Conservation (phyloP, 2,329 filamentous ascomycete species). For the Drechslerella dactyloides region DNA sequence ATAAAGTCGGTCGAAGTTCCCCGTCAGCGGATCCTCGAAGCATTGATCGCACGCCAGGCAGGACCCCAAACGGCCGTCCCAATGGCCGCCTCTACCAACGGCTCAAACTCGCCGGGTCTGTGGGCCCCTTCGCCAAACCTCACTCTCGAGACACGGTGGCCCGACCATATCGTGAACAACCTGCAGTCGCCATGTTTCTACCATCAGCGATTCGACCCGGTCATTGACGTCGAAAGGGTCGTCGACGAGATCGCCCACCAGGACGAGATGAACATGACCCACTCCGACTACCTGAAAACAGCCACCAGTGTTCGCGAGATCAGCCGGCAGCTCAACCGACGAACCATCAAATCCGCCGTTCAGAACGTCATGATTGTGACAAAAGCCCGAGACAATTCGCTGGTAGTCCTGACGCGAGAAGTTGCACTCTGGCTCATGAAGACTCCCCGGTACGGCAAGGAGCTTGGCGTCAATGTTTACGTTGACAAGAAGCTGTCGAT, state of each 20-base stretch:
- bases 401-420: constrained; percentile 87
- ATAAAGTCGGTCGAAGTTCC: constrained; percentile 49
- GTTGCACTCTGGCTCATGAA: constrained; percentile 84
- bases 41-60: constrained; percentile 45
- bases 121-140: constrained; percentile 36
- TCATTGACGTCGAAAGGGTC: constrained; percentile 92
- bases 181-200: constrained; percentile 96
- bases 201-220: constrained; percentile 94
- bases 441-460: constrained; percentile 86
- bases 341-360: constrained; percentile 89
- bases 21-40: constrained; percentile 48
- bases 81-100: constrained; percentile 34
- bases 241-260: constrained; percentile 84
- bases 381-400: constrained; percentile 91
- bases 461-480: constrained; percentile 93
- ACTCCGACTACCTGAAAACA: constrained; percentile 92
- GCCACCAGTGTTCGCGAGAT: constrained; percentile 94
- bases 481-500: constrained; percentile 93
- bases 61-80: constrained; percentile 44
- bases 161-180: constrained; percentile 57
- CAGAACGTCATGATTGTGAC: constrained; percentile 98
- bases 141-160: constrained; percentile 56
- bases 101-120: constrained; percentile 25
- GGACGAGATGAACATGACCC: constrained; percentile 84
- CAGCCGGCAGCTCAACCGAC: constrained; percentile 88